Conservation (phyloP, 192 early-diverging fungal genomes). For the Coemansia guatemalensis region DNA sequence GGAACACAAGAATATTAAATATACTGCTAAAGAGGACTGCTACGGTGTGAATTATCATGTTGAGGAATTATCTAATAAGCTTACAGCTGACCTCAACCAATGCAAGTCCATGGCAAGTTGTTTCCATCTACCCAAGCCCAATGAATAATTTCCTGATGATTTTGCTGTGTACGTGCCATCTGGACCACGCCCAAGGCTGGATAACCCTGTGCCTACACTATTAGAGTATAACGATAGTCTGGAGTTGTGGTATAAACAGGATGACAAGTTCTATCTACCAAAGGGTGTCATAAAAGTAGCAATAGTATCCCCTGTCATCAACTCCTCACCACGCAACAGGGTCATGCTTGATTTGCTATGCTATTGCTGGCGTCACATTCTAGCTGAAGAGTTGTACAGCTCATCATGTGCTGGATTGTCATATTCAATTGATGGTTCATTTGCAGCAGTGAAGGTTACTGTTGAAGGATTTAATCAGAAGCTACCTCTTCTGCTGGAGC, state of each 20-base stretch:
- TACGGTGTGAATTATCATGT: no score
- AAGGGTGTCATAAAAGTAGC: constrained; percentile 55
- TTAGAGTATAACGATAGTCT: constrained; percentile 8
- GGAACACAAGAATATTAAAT: no score
- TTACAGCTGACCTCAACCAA: no score
- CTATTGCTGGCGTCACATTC: constrained; percentile 64
- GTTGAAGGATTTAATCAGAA: constrained; percentile 84
- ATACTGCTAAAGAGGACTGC: no score
- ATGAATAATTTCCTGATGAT: constrained; percentile 31
- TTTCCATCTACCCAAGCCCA: constrained; percentile 4
- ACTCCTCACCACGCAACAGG: constrained; percentile 52
- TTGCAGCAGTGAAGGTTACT: constrained; percentile 62
- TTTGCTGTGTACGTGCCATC: not conserved
- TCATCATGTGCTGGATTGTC: constrained; percentile 72
- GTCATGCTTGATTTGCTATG: constrained; percentile 64
- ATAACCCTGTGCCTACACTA: constrained; percentile 9
- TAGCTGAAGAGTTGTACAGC: constrained; percentile 79
- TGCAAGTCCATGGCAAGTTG: no score
- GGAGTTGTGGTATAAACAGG: constrained; percentile 88
- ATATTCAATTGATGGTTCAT: constrained; percentile 60
- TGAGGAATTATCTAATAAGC: no score
- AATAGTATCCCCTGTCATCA: not conserved
- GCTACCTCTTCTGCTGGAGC: constrained; percentile 60
- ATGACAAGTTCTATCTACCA: constrained; percentile 84
- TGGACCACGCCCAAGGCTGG: not conserved